Evolutionary conservation across 2,329 filamentous ascomycete species (phyloP).

Genomic region (Chaetomiaceae sp.): DNA sequence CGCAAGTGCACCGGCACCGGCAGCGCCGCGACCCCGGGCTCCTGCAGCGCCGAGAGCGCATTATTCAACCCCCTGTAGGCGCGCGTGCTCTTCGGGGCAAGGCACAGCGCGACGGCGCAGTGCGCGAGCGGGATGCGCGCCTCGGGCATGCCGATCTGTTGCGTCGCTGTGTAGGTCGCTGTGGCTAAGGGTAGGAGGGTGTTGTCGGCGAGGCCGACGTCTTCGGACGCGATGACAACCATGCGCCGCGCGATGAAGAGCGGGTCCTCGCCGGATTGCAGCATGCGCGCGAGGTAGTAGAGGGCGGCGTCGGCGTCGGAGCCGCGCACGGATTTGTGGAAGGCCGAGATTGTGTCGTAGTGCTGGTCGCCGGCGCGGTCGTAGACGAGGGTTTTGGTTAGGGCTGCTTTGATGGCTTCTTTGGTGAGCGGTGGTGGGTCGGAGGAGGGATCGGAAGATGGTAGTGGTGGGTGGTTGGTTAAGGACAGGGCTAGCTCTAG

Average conservation of each 20-base stretch:
- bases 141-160: slow-evolving; percentile 94
- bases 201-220: slow-evolving; percentile 86
- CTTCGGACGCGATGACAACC: slow-evolving; percentile 91
- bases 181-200: slow-evolving; percentile 77
- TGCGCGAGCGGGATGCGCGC: slow-evolving; percentile 89
- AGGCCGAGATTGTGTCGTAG: slow-evolving; percentile 94
- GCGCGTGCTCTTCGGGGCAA: slow-evolving; percentile 80
- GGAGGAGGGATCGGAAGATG: neutral
- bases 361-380: slow-evolving; percentile 93
- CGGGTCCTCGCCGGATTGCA: slow-evolving; percentile 89
- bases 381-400: slow-evolving; percentile 92
- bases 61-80: slow-evolving; percentile 78
- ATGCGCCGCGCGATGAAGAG: slow-evolving; percentile 88
- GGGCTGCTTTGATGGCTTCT: slow-evolving; percentile 68
- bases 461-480: slow-evolving; percentile 36
- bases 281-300: slow-evolving; percentile 94
- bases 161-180: slow-evolving; percentile 76
- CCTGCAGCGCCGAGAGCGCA: slow-evolving; percentile 69
- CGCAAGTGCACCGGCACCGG: slow-evolving; percentile 82
- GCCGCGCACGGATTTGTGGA: slow-evolving; percentile 92
- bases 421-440: slow-evolving; percentile 53
- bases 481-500: slow-evolving; percentile 83
- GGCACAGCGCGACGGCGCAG: slow-evolving; percentile 70
- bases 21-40: slow-evolving; percentile 75
- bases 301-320: slow-evolving; percentile 80